A percentile compares a stretch with the other conserved stretches of the same genome.
These are phyloP conservation scores for Penicillium ucsense DNA, from an alignment of 495 filamentous ascomycete genomes.

Conservation along the genomic window DNA sequence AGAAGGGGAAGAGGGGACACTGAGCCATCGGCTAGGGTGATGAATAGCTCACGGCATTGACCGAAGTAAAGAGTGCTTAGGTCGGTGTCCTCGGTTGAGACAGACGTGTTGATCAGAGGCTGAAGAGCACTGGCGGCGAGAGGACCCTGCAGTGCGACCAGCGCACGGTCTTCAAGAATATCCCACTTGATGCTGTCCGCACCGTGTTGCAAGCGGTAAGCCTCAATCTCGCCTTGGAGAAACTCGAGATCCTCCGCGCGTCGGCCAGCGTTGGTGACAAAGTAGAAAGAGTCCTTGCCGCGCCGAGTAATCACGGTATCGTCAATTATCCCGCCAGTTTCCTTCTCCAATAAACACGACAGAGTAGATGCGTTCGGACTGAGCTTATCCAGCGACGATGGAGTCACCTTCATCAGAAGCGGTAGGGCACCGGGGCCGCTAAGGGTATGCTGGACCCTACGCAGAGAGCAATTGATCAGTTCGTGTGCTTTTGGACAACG, in stretches of 20 bases:
- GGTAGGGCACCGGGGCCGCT: constrained; percentile 65
- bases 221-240: constrained; percentile 51
- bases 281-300: constrained; percentile 62
- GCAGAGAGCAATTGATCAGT: constrained; percentile 4
- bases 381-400: constrained; percentile 52
- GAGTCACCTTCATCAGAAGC: constrained; percentile 75
- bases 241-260: constrained; percentile 77
- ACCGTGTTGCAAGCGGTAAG: constrained; percentile 37
- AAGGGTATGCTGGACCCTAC: constrained; percentile 60
- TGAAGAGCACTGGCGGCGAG: constrained; percentile 55
- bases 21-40: constrained; percentile 39
- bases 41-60: constrained; percentile 47
- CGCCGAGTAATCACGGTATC: constrained; percentile 82
- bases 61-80: constrained; percentile 74
- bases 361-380: constrained; percentile 58
- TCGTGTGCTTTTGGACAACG: background rate
- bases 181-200: constrained; percentile 54
- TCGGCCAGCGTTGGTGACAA: constrained; percentile 95
- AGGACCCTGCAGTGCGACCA: constrained; percentile 86
- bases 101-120: constrained; percentile 37
- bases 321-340: constrained; percentile 84
- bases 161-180: constrained; percentile 53
- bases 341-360: constrained; percentile 65
- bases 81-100: constrained; percentile 36
- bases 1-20: constrained; percentile 47